Percentiles rank a stretch among this genome's conserved stretches.
Evolutionary conservation across 306 rosid genomes (phyloP).

Genomic region (Cucumis hystrix): DNA sequence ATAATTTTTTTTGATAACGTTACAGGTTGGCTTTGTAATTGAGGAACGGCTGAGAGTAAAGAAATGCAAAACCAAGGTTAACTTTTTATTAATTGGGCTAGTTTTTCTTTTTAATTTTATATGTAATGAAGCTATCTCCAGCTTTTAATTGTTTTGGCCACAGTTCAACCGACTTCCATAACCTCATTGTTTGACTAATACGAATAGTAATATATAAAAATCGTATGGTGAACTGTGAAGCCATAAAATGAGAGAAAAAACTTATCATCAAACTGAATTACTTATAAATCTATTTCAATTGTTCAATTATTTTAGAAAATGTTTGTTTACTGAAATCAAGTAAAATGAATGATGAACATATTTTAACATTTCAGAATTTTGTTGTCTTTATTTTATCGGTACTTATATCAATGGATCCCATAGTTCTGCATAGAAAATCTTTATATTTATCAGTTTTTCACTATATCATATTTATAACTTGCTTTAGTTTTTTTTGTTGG

Average conservation of each 20-base stretch:
- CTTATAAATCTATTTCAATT: background rate
- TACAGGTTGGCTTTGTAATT: conserved; percentile 77
- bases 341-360: background rate
- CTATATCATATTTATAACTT: background rate
- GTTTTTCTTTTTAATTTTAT: background rate
- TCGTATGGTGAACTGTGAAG: background rate
- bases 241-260: background rate
- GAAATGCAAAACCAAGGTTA: background rate
- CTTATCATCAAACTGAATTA: background rate
- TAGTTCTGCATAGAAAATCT: background rate
- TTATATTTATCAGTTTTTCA: background rate
- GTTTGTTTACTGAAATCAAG: background rate
- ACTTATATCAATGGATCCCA: background rate
- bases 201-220: background rate
- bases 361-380: too few relatives aligned
- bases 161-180: background rate
- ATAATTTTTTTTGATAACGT: background rate
- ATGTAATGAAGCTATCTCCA: background rate
- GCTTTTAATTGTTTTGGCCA: background rate
- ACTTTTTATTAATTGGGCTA: background rate
- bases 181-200: background rate
- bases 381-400: background rate
- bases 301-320: background rate
- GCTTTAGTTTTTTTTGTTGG: background rate
- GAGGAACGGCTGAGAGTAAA: conserved; percentile 59